Conservation (phyloP, 768 basidiomycete genomes). For the Rhodotorula kratochvilovae region DNA sequence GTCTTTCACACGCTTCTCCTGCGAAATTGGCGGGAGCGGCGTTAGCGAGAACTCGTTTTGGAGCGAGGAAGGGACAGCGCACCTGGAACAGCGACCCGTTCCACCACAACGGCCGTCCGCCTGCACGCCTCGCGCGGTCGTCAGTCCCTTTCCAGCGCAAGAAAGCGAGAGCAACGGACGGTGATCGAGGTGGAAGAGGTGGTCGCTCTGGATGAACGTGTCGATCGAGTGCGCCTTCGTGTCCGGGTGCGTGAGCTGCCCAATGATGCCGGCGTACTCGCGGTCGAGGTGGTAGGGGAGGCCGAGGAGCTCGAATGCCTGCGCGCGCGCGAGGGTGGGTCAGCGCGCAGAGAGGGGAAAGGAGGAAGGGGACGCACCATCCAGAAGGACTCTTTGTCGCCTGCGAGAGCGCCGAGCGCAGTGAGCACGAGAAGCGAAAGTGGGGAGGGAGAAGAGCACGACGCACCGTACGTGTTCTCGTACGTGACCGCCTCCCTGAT, state of each 20-base stretch:
- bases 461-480: conserved; percentile 34
- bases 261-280: conserved; percentile 34
- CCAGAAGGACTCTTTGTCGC: conserved; percentile 41
- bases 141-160: no score
- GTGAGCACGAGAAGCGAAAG: no score
- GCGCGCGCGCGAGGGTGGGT: background rate
- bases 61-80: background rate
- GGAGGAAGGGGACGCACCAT: conserved; percentile 1
- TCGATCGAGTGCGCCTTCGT: conserved; percentile 32
- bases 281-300: conserved; percentile 27
- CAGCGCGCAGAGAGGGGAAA: no score
- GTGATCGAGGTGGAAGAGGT: conserved; percentile 34
- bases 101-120: conserved; percentile 21
- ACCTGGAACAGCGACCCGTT: conserved; percentile 26
- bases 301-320: conserved; percentile 27
- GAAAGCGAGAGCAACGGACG: background rate
- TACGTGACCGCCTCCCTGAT: conserved; percentile 38
- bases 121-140: background rate
- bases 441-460: background rate
- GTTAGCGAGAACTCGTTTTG: background rate
- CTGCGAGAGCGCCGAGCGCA: background rate
- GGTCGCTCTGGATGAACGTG: conserved; percentile 34
- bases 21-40: background rate
- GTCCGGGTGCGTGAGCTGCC: conserved; percentile 38
- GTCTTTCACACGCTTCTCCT: conserved; percentile 33